Evolutionary conservation across 2,329 filamentous ascomycete species (phyloP), one percentile per base, ranked within the genome.

Genomic region (Pseudogymnoascus sp.): DNA sequence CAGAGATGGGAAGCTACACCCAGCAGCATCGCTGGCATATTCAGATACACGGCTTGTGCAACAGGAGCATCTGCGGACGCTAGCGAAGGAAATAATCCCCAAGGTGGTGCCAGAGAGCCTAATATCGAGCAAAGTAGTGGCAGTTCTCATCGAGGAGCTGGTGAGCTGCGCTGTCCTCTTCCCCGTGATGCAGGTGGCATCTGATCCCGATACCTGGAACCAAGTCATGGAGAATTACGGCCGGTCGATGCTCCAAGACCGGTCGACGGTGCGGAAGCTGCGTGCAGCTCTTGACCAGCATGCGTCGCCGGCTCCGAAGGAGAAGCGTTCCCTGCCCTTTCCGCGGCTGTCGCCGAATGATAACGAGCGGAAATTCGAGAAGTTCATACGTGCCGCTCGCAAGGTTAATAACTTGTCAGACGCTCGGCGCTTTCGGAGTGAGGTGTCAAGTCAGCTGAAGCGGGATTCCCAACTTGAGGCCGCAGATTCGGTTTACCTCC

Each of bases 141-240:
- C 84, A 33, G 88, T 88, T 37, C 79, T 99, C 62, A 83, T 97
- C 65, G 87, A 90, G 69, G 95, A 99, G 77, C 88, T 99, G 65
- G 85, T 97, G n/a, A 82, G 91, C 21, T 97, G 94, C 74, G 91
- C 91, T n/a, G 87, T 99, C 40, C 78, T 99, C 38, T 87, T 86
- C 44, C 94, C 94, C 0, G 78, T 95, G 21, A 81, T 97, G 72
- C 86, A 88, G 69, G 79, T 92, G 66, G 78, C 99, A 16, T 85
- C 90, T 4, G 93, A 99, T 69, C 92, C 95, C 1, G 95, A 99
- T 77, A 96, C 89, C 7, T 99, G 93, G 93, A 97, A 99, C 71
- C 92, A 97, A 74, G 76, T 96, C 65, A 91, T 97, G 82, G 93
- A 97, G 75, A 92, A 88, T 63, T 91, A 89, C 75, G 89, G 92